Base-by-base conservation (phyloP, 106 monocot species). In the Iris macrosiphon region DNA sequence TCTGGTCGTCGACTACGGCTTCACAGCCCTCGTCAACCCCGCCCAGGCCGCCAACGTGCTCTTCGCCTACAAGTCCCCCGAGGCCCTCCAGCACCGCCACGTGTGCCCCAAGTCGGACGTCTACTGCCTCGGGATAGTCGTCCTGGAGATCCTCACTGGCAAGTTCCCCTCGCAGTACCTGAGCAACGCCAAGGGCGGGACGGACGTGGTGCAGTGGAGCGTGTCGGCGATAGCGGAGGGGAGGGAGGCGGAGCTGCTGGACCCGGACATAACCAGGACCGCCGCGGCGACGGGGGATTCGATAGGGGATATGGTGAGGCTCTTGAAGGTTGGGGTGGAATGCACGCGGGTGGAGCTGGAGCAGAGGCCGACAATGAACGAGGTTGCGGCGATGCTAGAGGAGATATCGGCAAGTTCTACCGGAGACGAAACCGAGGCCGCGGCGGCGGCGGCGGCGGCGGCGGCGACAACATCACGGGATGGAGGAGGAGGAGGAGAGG, bases 61-160 rank as follows among this genome's bases (percentile, higher is more conserved):
- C 49, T 64, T 75, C 59, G 79, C 85, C 33, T 79, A 65, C 72
- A 58, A 59, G 25, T 69, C 85, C 10, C 85, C 85, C 4, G 85
- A 85, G 40, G 46, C 52, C 52, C 17, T 49, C 26, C 38, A 60
- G n/a, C 22, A 65, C 48, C 55, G 57, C 64, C 63, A 55, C 49
- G 56, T 79, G 19, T 76, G 72, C 5, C 65, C 72, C 41, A 85
- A 85, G 33, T 79, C 79, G 30, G 85, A 85, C 66, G 72, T 85
- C 64, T 85, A 62, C 72, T 79, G 75, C 72, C 79, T 85, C 60
- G 85, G 79, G 30, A 45, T 85, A 59, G 38, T 85, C 41, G 44
- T 85, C 44, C 69, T 85, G 44, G 85, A 85, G 64, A 41, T 79
- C 51, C 47, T 85, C 24, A 72, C 85, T 21, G 85, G 85, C n/a